phyloP scores from a whole-genome alignment of 1,284 basidiomycete species.

The Cryptococcus depauperatus region DNA sequence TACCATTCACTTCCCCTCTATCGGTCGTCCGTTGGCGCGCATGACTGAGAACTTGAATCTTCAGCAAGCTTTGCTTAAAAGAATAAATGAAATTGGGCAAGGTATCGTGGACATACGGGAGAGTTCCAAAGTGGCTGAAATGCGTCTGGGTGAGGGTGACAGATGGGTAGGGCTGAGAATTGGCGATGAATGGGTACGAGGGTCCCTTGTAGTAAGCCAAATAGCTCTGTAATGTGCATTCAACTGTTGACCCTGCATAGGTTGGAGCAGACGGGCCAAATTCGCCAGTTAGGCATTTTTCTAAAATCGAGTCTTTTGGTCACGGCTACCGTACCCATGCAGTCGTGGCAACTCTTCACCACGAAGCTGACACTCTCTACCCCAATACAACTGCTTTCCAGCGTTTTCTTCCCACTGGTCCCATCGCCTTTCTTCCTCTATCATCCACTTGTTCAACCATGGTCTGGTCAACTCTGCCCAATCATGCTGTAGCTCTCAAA shows the following conservation, averaged over 20 bases:
- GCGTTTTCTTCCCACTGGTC: slow-evolving; percentile 89
- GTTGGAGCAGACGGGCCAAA: slow-evolving; percentile 92
- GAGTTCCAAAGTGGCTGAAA: slow-evolving; percentile 30
- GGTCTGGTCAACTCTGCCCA: slow-evolving; percentile 88
- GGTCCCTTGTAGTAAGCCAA: slow-evolving; percentile 39
- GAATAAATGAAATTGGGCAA: slow-evolving; percentile 27
- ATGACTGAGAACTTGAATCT: slow-evolving; percentile 86
- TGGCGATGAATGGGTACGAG: slow-evolving; percentile 39
- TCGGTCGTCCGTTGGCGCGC: slow-evolving; percentile 55
- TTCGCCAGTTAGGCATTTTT: slow-evolving; percentile 83
- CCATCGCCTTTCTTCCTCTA: slow-evolving; percentile 86
- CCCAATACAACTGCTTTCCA: slow-evolving; percentile 83
- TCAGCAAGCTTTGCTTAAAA: slow-evolving; percentile 66
- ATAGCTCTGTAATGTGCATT: no score
- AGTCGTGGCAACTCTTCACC: slow-evolving; percentile 78
- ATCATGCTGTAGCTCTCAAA: slow-evolving; percentile 65
- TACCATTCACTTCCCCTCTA: slow-evolving; percentile 36
- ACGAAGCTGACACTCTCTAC: slow-evolving; percentile 50
- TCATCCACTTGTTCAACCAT: slow-evolving; percentile 69
- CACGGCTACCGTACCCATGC: slow-evolving; percentile 88
- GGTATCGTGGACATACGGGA: slow-evolving; percentile 35
- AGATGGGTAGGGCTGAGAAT: slow-evolving; percentile 39
- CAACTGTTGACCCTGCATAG: no score
- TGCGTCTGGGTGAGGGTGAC: slow-evolving; percentile 35
- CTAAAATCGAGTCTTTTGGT: slow-evolving; percentile 78